These are phyloP conservation scores for Tuber melanosporum DNA, from an alignment of 495 filamentous ascomycete species.

Conservation along the genomic window DNA sequence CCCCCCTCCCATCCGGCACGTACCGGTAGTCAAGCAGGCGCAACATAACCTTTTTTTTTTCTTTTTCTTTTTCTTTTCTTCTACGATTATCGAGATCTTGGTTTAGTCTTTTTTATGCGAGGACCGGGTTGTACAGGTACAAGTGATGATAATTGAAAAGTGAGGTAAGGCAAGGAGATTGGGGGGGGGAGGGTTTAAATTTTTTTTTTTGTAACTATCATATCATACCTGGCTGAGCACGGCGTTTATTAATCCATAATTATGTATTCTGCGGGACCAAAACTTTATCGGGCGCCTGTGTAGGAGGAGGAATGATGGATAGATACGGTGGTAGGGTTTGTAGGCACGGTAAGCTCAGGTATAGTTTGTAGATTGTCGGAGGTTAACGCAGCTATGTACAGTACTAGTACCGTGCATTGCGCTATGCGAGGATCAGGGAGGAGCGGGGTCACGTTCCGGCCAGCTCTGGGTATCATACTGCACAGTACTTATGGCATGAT, in stretches of 20 bases:
- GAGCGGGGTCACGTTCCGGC: background rate
- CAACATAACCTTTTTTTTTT: background rate
- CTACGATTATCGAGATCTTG: background rate
- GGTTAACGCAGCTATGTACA: too few species aligned
- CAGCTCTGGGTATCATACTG: background rate
- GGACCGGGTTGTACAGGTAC: background rate
- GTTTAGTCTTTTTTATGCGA: background rate
- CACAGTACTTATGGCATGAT: too few species aligned
- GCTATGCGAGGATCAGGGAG: background rate
- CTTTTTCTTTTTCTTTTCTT: too few species aligned
- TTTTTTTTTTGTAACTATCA: background rate
- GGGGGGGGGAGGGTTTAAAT: background rate
- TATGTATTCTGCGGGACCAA: background rate
- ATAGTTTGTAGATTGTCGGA: too few species aligned
- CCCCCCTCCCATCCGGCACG: too few species aligned
- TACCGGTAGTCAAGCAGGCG: background rate
- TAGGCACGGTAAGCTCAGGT: background rate
- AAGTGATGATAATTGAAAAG: background rate
- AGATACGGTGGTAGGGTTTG: background rate
- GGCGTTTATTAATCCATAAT: background rate
- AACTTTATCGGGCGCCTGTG: background rate
- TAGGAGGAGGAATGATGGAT: background rate
- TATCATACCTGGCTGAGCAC: background rate
- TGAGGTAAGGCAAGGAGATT: background rate
- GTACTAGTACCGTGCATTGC: too few species aligned